These are phyloP conservation scores for Penicillium paradoxum DNA, from an alignment of 495 filamentous ascomycete species.

Conservation along the genomic window DNA sequence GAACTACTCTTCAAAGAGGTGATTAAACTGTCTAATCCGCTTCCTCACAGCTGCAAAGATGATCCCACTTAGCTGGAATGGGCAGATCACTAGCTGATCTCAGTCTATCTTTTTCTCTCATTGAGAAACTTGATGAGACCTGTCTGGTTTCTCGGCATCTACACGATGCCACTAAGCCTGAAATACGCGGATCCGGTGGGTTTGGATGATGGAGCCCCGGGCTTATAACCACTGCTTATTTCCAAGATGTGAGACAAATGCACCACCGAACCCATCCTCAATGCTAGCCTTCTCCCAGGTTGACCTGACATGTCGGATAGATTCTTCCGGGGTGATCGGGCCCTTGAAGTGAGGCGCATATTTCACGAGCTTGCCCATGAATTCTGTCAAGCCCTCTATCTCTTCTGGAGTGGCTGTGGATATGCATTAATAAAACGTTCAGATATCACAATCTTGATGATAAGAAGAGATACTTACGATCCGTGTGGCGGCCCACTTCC, in stretches of 20 bases:
- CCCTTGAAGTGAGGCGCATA: conserved; percentile 50
- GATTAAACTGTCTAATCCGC: too few relatives aligned
- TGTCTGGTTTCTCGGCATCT: too few relatives aligned
- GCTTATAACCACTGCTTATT: conserved; percentile 45
- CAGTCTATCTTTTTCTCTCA: too few relatives aligned
- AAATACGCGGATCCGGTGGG: too few relatives aligned
- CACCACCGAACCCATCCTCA: conserved; percentile 45
- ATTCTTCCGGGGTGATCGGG: conserved; percentile 36
- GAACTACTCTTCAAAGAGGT: too few relatives aligned
- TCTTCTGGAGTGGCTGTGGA: conserved; percentile 32
- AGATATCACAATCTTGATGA: neutral
- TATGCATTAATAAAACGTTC: neutral
- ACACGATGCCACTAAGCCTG: too few relatives aligned
- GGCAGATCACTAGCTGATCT: too few relatives aligned
- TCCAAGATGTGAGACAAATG: conserved; percentile 51
- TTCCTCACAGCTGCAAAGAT: too few relatives aligned
- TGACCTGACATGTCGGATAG: conserved; percentile 33
- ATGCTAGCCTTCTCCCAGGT: conserved; percentile 43
- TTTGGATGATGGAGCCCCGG: neutral
- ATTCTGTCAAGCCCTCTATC: conserved; percentile 13
- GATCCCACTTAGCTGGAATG: too few relatives aligned
- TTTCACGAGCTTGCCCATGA: conserved; percentile 32
- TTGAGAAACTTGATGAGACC: too few relatives aligned
- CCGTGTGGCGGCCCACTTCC: neutral
- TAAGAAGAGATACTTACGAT: neutral